A percentile compares a stretch with the other conserved stretches of the same genome.
These are phyloP conservation scores for Brassica napus DNA, from an alignment of 345 rosid genomes.

Conservation along the genomic window DNA sequence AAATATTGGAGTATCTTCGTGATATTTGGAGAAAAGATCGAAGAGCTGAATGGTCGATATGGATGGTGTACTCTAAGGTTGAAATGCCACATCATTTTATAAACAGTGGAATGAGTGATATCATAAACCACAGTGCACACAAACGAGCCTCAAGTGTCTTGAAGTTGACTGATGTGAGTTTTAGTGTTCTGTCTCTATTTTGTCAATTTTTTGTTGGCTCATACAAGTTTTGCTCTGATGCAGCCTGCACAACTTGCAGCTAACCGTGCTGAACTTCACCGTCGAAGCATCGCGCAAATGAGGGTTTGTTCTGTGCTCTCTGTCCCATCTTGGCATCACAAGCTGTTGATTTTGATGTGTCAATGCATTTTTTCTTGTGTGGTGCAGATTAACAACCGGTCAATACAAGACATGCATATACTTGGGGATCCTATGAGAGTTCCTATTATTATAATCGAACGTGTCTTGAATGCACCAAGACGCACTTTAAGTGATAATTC, in stretches of 20 bases:
- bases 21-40: conserved; percentile 81
- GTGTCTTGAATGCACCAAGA: conserved; percentile 80
- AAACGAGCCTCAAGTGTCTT: conserved; percentile 61
- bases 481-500: conserved; percentile 80
- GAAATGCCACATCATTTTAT: conserved; percentile 95
- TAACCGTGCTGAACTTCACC: conserved; percentile 91
- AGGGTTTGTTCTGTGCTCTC: conserved; percentile 52
- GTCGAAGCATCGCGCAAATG: conserved; percentile 96
- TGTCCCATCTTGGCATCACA: neutral
- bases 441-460: conserved; percentile 84
- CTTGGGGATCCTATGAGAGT: conserved; percentile 77
- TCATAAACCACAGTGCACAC: conserved; percentile 54
- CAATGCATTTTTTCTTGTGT: conserved; percentile 12
- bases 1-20: conserved; percentile 62
- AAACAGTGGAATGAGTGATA: conserved; percentile 68
- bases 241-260: conserved; percentile 86
- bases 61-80: conserved; percentile 94
- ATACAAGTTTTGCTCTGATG: conserved; percentile 22
- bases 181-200: conserved; percentile 17
- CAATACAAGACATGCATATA: conserved; percentile 91
- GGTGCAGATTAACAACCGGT: conserved; percentile 78
- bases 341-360: conserved; percentile 3
- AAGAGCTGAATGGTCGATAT: conserved; percentile 95
- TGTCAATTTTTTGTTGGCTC: conserved; percentile 11
- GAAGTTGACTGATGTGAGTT: conserved; percentile 74